Evolutionary conservation across 192 early-diverging fungal species (phyloP), one percentile per base, ranked within the genome.

Genomic region (Tieghemiomyces parasiticus): DNA sequence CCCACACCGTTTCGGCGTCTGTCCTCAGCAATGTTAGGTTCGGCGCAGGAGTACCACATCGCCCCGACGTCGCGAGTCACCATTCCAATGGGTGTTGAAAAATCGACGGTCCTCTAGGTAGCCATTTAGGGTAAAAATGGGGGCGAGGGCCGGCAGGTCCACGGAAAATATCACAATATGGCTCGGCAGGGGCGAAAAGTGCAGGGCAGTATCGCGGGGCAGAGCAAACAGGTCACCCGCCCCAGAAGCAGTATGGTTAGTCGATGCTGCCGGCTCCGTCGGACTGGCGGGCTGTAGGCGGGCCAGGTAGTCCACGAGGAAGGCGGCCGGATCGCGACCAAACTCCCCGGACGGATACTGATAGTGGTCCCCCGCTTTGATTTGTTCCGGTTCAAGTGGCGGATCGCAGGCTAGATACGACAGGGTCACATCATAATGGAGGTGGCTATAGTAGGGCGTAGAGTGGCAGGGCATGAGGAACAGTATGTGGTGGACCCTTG

Each of bases 401-500:
- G 95, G 95, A 45, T 94, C 92, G 68, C 93, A 98, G 8, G 86
- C 86, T 42, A 98, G 67, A 59, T 91, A 92, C 74, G 86, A 80
- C 82, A 93, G 83, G 16, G 79, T 71, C 14, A 83, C 60, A 22
- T 73, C 46, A 14, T 67, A 35, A 61, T 96, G 93, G 6, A 97
- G 24, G 67, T 86, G 78, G 46, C 86, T 86, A 58, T 93, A 83
- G 67, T 78, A 93, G n/a, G 93, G 95, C 2, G 95, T 94, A 4
- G 93, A 98, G 65, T 98, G 93, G 59, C 95, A 98, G 8, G 95
- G 95, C 91, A 93, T 97, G 35, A 96, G 64, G 60, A 94, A 87
- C 1, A 85, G 75, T 13, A 92, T 71, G 22, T 73, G 70, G 28
- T 62, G 25, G 22, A 66, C 54, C 26, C 59, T 45, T 29, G 44